Conservation (phyloP, 176 grass and related monocot genomes). For the Alloteropsis semialata region DNA sequence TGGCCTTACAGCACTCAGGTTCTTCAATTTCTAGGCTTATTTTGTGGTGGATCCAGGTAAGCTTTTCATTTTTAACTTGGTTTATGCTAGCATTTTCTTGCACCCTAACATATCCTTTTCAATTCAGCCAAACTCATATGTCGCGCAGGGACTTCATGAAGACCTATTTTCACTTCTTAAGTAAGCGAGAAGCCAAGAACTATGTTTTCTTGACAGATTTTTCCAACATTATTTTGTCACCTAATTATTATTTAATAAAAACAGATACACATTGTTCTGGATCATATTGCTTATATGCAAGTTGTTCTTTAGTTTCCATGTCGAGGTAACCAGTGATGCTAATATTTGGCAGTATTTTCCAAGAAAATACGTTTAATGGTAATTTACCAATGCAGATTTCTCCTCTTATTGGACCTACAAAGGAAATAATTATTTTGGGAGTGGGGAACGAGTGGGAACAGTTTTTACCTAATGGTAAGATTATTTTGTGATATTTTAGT, state of each 20-base stretch:
- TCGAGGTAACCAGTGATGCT: too few relatives aligned
- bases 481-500: conserved; percentile 9
- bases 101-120: conserved; percentile 18
- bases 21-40: conserved; percentile 59
- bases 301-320: conserved; percentile 94
- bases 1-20: conserved; percentile 68
- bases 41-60: conserved; percentile 99
- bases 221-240: too few relatives aligned
- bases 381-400: conserved; percentile 60
- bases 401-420: conserved; percentile 85
- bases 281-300: conserved; percentile 98
- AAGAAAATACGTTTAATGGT: too few relatives aligned
- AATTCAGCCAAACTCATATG: conserved; percentile 86
- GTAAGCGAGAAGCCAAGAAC: too few relatives aligned
- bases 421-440: conserved; percentile 76
- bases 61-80: too few relatives aligned
- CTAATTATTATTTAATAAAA: too few relatives aligned
- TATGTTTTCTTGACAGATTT: conserved; percentile 10
- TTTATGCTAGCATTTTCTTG: too few relatives aligned
- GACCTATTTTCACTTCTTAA: conserved; percentile 80
- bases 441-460: conserved; percentile 95
- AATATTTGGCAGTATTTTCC: too few relatives aligned
- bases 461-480: conserved; percentile 91
- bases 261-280: conserved; percentile 92
- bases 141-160: conserved; percentile 92